Evolutionary conservation across 176 grass and related monocot genomes (phyloP), one percentile per base, ranked within the genome.

Genomic region (Pontederia paniculata): DNA sequence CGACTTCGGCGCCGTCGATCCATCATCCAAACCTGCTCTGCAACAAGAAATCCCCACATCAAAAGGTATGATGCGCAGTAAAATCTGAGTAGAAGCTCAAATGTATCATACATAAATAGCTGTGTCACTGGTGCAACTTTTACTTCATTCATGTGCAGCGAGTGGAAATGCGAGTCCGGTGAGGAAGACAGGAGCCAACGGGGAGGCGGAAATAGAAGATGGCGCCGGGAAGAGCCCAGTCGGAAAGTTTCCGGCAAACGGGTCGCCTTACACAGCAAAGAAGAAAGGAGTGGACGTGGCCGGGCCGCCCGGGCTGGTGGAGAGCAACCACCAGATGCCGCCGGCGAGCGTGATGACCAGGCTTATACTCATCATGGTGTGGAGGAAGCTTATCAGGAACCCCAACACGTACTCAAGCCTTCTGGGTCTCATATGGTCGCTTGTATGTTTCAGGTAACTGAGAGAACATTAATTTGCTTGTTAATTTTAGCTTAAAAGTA

Each of bases 381-480:
- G 93, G 93, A 76, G 93, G 62, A 98, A 98, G 80, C 93, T 98
- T 57, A 98, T 98, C 72, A 70, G 93, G 17, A 98, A 98, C 75
- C 93, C 93, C 55, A 98, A 98, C 76, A 98, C 93, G 53, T 98
- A 98, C 77, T 98, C 93, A 49, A 98, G 93, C 66, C 93, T 98
- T 65, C 23, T 91, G 48, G 86, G 93, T 64, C 78, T 98, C 65
- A 57, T 89, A 62, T 91, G 93, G 93, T 88, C 93, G 6, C 86
- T 98, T 47, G 54, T 98, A 23, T 98, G 86, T 0, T 98, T 91
- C 93, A 88, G 93, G 93, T 89, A 37, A 37, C 28, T 37, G 28
- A 37, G 28, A 37, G 28, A 37, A 37, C 28, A 37, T 37, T 37
- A 37, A 6, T 6, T 37, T 37, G 28, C 28, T 37, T 6, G 7